phyloP scores from a whole-genome alignment of 345 rosid genomes.

The Gossypium anomalum region DNA sequence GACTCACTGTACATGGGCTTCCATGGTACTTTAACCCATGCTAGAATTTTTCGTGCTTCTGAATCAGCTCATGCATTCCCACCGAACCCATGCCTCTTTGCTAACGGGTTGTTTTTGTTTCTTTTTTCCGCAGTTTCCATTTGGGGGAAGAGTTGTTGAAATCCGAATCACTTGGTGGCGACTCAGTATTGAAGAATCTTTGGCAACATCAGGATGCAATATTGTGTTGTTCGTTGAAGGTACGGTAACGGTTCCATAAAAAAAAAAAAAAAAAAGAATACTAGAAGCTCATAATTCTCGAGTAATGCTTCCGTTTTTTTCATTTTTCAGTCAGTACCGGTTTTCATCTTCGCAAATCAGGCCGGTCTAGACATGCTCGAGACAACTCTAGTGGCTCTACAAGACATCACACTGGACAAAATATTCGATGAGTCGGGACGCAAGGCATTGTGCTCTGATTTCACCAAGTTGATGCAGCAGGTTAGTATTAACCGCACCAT shows the following conservation, averaged over 20 bases:
- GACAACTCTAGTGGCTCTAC: conserved; percentile 89
- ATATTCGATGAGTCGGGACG: conserved; percentile 85
- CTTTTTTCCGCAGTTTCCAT: conserved; percentile 43
- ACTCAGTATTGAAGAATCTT: conserved; percentile 62
- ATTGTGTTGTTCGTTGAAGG: conserved; percentile 89
- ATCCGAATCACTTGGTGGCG: conserved; percentile 49
- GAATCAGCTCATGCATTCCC: too few species aligned
- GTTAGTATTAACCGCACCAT: conserved; percentile 20
- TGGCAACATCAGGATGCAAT: conserved; percentile 94
- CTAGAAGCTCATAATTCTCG: not conserved
- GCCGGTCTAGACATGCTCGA: conserved; percentile 99
- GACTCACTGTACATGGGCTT: too few species aligned
- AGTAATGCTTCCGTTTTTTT: not conserved
- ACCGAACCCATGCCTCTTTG: not conserved
- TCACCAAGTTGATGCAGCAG: conserved; percentile 91
- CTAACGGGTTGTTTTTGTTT: conserved; percentile 14
- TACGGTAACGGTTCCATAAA: conserved; percentile 8
- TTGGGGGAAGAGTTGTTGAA: conserved; percentile 68
- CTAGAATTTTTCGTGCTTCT: too few species aligned
- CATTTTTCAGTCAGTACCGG: conserved; percentile 64
- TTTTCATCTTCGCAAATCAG: conserved; percentile 90
- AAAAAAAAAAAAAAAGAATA: not conserved
- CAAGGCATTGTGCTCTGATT: conserved; percentile 66
- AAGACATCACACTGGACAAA: conserved; percentile 84
- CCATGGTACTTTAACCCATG: too few species aligned